Percentiles rank a stretch among this genome's conserved stretches.
Evolutionary conservation across 2,329 filamentous ascomycete genomes (phyloP).

Genomic region (Fusarium xylarioides): DNA sequence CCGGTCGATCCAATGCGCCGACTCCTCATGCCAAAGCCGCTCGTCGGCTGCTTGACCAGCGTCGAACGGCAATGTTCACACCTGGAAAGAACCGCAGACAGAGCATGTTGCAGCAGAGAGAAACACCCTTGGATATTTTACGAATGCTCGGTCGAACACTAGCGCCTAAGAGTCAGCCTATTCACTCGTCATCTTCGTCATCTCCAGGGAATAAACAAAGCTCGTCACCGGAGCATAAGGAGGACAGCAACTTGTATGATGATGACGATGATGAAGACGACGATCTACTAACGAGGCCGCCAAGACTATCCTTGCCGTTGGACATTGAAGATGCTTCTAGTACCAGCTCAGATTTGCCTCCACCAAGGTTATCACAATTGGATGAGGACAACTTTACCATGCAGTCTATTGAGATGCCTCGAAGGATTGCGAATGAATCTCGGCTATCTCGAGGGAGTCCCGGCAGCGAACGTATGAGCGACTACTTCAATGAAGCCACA

Average conservation of each 20-base stretch:
- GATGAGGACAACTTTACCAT: slow-evolving; percentile 68
- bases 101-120: slow-evolving; percentile 64
- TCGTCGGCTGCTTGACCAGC: slow-evolving; percentile 65
- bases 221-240: slow-evolving; percentile 44
- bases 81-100: slow-evolving; percentile 67
- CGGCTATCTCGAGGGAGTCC: slow-evolving; percentile 63
- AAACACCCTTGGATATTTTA: slow-evolving; percentile 64
- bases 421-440: slow-evolving; percentile 57
- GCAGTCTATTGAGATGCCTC: slow-evolving; percentile 67
- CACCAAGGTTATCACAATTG: slow-evolving; percentile 62
- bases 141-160: slow-evolving; percentile 64
- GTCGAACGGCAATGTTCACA: slow-evolving; percentile 67
- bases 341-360: slow-evolving; percentile 61
- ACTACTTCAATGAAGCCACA: slow-evolving; percentile 55
- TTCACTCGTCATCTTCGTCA: slow-evolving; percentile 60
- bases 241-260: slow-evolving; percentile 59
- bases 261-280: slow-evolving; percentile 63
- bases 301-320: slow-evolving; percentile 65
- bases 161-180: slow-evolving; percentile 57
- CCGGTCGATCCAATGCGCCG: slow-evolving; percentile 53
- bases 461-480: slow-evolving; percentile 63
- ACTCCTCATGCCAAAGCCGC: slow-evolving; percentile 72
- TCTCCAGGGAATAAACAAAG: slow-evolving; percentile 43
- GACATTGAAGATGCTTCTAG: slow-evolving; percentile 61
- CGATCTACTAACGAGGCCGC: slow-evolving; percentile 51